Evolutionary conservation across 2,329 filamentous ascomycete species (phyloP), one percentile per base, ranked within the genome.

Genomic region (Fusarium lyarnte): DNA sequence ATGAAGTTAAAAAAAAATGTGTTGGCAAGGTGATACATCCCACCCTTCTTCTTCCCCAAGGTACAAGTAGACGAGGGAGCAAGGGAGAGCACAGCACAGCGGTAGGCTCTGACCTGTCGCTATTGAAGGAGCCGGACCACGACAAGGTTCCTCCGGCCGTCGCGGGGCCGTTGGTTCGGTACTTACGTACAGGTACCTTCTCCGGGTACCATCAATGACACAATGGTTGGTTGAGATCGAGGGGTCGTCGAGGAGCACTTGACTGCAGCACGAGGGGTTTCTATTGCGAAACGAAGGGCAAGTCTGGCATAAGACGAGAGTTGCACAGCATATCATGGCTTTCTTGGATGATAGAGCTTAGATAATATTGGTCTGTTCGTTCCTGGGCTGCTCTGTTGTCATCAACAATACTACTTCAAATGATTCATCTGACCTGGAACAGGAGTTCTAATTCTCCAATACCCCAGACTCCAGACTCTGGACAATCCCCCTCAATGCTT

Each of bases 151-250:
- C 70, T 65, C 72, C 71, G 64, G 67, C 67, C 70, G 72, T 73
- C 63, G 71, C 74, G 74, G 74, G 74, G 74, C 74, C 69, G 73
- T 51, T 73, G 49, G 64, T 42, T 72, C 58, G 59, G 69, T 73
- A 76, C 74, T 77, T 76, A 71, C 72, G 73, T 74, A 73, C 66
- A 42, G 45, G 69, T 74, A 74, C 58, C 72, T 49, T 57, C 38
- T 42, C 53, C 52, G 59, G 64, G 70, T 76, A 52, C 49, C 72
- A 75, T 77, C 69, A 62, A 77, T 77, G 75, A 77, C 73, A 77
- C 65, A 77, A 77, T 76, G 47, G 33, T 57, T 76, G 47, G 33
- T 57, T 60, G 59, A 67, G 43, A 31, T 52, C 54, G 51, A 53
- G 51, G 49, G 62, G 43, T 66, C 29, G 36, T 52, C 25, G 38